Evolutionary conservation across 2,329 filamentous ascomycete genomes (phyloP).

Genomic region (Cytospora piceae): DNA sequence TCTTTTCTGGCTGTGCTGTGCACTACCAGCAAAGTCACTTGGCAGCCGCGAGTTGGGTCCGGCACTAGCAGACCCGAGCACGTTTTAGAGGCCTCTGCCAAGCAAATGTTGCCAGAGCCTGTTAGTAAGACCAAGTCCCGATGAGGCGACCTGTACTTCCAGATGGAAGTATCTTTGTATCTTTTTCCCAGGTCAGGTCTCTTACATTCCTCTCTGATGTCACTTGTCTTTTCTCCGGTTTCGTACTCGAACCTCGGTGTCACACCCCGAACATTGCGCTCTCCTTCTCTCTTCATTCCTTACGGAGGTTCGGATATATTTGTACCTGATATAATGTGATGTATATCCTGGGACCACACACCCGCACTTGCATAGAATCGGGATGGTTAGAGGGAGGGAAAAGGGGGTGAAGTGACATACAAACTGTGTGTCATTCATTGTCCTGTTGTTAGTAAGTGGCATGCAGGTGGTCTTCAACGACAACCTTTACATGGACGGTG

Average conservation of each 20-base stretch:
- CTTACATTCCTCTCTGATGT: background rate
- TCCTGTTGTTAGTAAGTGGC: background rate
- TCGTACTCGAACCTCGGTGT: background rate
- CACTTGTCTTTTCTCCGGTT: background rate
- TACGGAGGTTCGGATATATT: background rate
- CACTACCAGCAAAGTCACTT: background rate
- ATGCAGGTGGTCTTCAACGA: background rate
- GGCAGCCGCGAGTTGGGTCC: background rate
- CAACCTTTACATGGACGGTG: background rate
- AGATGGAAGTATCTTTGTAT: background rate
- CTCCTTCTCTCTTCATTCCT: background rate
- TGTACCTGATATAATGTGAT: background rate
- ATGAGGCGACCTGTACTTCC: background rate
- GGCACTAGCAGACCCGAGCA: background rate
- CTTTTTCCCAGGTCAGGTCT: background rate
- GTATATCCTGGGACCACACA: background rate
- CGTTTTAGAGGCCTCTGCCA: background rate
- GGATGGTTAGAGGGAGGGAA: background rate
- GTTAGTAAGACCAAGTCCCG: conserved; percentile 2
- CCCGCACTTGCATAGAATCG: background rate
- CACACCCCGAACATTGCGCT: background rate
- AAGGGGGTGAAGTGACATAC: background rate
- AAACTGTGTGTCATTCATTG: background rate
- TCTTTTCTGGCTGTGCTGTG: background rate
- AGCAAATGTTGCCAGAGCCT: background rate